Evolutionary conservation across 2,329 filamentous ascomycete genomes (phyloP).

Genomic region (Saccharata proteae): DNA sequence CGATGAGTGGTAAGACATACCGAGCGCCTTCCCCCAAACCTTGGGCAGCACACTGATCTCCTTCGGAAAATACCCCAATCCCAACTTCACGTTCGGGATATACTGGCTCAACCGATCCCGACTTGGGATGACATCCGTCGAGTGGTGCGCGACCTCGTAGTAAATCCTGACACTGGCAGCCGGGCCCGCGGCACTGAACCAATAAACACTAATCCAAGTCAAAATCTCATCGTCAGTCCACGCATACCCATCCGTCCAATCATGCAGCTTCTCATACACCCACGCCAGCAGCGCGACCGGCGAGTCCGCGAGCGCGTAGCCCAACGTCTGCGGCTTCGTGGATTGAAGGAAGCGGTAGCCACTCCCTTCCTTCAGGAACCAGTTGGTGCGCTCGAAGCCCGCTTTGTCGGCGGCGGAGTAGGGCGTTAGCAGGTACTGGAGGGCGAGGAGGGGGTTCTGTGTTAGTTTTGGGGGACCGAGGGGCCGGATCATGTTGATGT

Average conservation of each 20-base stretch:
- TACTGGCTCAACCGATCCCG: slow-evolving; percentile 27
- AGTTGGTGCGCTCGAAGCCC: slow-evolving; percentile 40
- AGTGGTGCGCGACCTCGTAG: slow-evolving; percentile 48
- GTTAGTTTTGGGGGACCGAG: slow-evolving; percentile 34
- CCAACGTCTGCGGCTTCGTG: slow-evolving; percentile 62
- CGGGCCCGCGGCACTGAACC: slow-evolving; percentile 57
- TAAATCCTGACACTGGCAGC: slow-evolving; percentile 59
- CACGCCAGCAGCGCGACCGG: slow-evolving; percentile 62
- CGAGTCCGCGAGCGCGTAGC: slow-evolving; percentile 56
- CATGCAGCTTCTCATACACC: slow-evolving; percentile 71
- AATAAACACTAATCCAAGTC: slow-evolving; percentile 64
- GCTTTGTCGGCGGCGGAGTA: slow-evolving; percentile 41
- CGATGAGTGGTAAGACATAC: too few species aligned
- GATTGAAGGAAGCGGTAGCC: slow-evolving; percentile 50
- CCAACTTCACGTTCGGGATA: slow-evolving; percentile 38
- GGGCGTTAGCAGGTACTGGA: slow-evolving; percentile 43
- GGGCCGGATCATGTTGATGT: slow-evolving; percentile 47
- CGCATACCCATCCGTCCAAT: slow-evolving; percentile 60
- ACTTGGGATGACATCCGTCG: slow-evolving; percentile 14
- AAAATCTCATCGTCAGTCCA: slow-evolving; percentile 69
- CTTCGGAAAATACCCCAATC: slow-evolving; percentile 44
- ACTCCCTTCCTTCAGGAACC: slow-evolving; percentile 46
- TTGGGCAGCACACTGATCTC: slow-evolving; percentile 45
- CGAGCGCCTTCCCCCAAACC: slow-evolving; percentile 47
- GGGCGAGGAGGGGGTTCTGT: slow-evolving; percentile 43